Evolutionary conservation across 1,284 basidiomycete species (phyloP).

Genomic region (Austroboletus niveus): DNA sequence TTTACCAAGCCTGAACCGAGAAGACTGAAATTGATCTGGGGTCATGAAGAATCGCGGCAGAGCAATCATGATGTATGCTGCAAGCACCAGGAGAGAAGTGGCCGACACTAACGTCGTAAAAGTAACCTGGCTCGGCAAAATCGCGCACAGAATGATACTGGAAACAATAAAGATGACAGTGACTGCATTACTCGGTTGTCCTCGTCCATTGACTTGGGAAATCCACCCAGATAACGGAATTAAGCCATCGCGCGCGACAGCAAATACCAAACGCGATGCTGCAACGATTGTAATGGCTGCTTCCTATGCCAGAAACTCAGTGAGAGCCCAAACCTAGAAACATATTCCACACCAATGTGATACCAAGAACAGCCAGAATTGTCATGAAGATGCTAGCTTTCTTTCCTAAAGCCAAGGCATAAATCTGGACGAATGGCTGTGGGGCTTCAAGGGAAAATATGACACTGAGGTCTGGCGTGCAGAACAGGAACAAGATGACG

Average conservation of each 20-base stretch:
- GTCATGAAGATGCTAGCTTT: conserved; percentile 83
- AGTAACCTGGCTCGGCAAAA: conserved; percentile 81
- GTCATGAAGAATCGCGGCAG: conserved; percentile 71
- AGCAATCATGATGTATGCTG: conserved; percentile 78
- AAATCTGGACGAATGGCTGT: conserved; percentile 85
- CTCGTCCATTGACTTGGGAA: conserved; percentile 61
- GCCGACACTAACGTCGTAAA: conserved; percentile 85
- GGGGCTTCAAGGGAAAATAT: conserved; percentile 75
- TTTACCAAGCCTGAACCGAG: conserved; percentile 67
- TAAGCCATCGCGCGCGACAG: conserved; percentile 87
- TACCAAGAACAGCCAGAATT: conserved; percentile 69
- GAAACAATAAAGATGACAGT: conserved; percentile 79
- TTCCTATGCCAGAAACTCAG: neutral
- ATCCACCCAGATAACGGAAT: conserved; percentile 81
- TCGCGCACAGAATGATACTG: conserved; percentile 71
- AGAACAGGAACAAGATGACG: conserved; percentile 81
- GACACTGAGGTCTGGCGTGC: conserved; percentile 73
- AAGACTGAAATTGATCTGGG: conserved; percentile 65
- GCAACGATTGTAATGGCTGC: neutral
- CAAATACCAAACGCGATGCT: conserved; percentile 74
- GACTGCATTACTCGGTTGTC: conserved; percentile 79
- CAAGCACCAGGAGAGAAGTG: conserved; percentile 76
- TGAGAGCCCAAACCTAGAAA: neutral
- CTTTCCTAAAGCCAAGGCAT: conserved; percentile 76
- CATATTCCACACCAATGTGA: conserved; percentile 60